phyloP scores from a whole-genome alignment of 2,329 filamentous ascomycete species.

The Calonectria pteridis region DNA sequence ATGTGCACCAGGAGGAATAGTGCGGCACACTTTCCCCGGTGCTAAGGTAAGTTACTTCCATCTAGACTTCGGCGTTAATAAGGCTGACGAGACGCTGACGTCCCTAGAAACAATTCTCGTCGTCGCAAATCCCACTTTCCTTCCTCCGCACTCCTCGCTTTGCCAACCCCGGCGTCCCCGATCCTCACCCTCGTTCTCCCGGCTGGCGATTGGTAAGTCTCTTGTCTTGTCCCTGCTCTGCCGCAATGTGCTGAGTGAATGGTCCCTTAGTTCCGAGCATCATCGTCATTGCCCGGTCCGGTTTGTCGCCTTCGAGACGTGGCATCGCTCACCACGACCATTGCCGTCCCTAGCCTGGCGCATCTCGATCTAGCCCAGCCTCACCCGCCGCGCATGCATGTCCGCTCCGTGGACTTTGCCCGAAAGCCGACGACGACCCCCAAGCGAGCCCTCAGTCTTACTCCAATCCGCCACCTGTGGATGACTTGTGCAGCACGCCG shows the following conservation, averaged over 20 bases:
- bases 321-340: conserved; percentile 17
- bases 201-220: conserved; percentile 26
- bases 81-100: conserved; percentile 30
- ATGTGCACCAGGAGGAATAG: background rate
- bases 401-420: background rate
- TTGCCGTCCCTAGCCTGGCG: background rate
- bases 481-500: conserved; percentile 13
- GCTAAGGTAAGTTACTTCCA: conserved; percentile 20
- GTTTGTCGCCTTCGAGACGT: conserved; percentile 21
- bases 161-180: conserved; percentile 19
- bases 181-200: conserved; percentile 7
- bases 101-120: conserved; percentile 14
- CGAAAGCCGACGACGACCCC: background rate
- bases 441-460: conserved; percentile 12
- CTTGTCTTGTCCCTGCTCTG: background rate
- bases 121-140: conserved; percentile 23
- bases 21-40: conserved; percentile 14
- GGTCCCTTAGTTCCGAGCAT: conserved; percentile 9
- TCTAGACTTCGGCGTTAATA: conserved; percentile 28
- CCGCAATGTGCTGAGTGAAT: conserved; percentile 21
- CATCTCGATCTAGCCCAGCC: conserved; percentile 6
- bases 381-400: conserved; percentile 4
- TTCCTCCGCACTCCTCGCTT: background rate
- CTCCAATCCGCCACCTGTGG: conserved; percentile 21
- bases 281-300: conserved; percentile 3